These are phyloP conservation scores for Leccinum sublutescens DNA, from an alignment of 768 basidiomycete species.

Conservation along the genomic window DNA sequence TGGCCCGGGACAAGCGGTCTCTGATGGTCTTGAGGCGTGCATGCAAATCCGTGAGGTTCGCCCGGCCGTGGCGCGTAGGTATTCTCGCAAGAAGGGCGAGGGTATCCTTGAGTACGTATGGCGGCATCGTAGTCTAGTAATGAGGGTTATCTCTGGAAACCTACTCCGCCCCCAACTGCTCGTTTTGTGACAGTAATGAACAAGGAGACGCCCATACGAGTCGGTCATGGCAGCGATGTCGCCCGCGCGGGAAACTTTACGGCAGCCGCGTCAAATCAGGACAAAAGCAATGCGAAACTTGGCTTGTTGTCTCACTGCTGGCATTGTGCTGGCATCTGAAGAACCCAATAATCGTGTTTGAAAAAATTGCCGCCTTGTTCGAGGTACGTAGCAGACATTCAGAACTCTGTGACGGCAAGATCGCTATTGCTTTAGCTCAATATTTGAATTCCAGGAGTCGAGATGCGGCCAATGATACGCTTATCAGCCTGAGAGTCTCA, in stretches of 20 bases:
- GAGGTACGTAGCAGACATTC: too few relatives aligned
- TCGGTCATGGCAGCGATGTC: too few relatives aligned
- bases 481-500: too few relatives aligned
- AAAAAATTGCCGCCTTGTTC: too few relatives aligned
- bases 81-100: conserved; percentile 14
- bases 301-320: too few relatives aligned
- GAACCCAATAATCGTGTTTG: too few relatives aligned
- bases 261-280: background rate
- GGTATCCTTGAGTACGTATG: conserved; percentile 4
- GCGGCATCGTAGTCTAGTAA: conserved; percentile 9
- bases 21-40: conserved; percentile 6
- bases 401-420: too few relatives aligned
- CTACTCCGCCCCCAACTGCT: background rate
- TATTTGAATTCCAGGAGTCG: too few relatives aligned
- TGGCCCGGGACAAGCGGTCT: conserved; percentile 2
- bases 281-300: background rate
- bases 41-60: conserved; percentile 1
- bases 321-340: too few relatives aligned
- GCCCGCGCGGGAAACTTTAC: background rate
- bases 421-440: too few relatives aligned
- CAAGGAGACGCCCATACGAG: too few relatives aligned
- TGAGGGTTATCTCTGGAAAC: background rate
- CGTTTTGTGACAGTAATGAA: background rate
- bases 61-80: conserved; percentile 2
- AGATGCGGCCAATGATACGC: too few relatives aligned